Percentiles rank a stretch among this genome's conserved stretches.
Conservation (phyloP, 2,329 filamentous ascomycete species). For the Neonectria neomacrospora region DNA sequence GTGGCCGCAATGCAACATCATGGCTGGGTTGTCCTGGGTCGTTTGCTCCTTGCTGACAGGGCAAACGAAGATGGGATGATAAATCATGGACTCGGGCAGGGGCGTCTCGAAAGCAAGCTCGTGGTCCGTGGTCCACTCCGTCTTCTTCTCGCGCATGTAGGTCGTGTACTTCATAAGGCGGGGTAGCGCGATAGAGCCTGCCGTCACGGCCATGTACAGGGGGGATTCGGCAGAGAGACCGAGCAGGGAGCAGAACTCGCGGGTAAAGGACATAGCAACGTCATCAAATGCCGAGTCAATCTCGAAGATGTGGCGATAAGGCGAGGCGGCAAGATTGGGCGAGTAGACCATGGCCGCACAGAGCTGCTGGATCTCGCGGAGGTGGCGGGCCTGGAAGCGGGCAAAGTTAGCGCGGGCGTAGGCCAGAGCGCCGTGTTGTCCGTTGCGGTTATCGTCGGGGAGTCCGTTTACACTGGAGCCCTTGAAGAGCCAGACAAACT, state of each 20-base stretch:
- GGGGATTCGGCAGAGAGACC: constrained; percentile 92
- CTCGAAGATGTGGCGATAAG: constrained; percentile 83
- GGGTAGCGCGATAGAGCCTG: constrained; percentile 90
- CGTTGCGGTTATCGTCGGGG: constrained; percentile 64
- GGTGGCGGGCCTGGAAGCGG: constrained; percentile 78
- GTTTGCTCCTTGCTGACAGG: constrained; percentile 97
- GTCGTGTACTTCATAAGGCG: constrained; percentile 87
- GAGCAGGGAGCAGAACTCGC: constrained; percentile 93
- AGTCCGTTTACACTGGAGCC: constrained; percentile 66
- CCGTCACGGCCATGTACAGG: constrained; percentile 91
- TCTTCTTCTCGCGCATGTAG: constrained; percentile 88
- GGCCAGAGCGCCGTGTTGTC: constrained; percentile 72
- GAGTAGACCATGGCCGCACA: constrained; percentile 83
- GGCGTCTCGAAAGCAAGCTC: constrained; percentile 85
- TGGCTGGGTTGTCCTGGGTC: constrained; percentile 90
- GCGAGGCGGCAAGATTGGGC: constrained; percentile 78
- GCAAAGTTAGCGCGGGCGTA: constrained; percentile 83
- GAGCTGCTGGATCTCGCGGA: constrained; percentile 83
- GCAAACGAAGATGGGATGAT: constrained; percentile 97
- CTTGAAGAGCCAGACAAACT: constrained; percentile 89
- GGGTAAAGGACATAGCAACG: constrained; percentile 86
- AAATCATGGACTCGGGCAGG: constrained; percentile 71
- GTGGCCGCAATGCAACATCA: constrained; percentile 97
- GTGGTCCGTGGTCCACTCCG: constrained; percentile 92
- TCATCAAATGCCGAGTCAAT: constrained; percentile 82